Base-by-base conservation (phyloP, 345 rosid species). In the Cardamine resedifolia region DNA sequence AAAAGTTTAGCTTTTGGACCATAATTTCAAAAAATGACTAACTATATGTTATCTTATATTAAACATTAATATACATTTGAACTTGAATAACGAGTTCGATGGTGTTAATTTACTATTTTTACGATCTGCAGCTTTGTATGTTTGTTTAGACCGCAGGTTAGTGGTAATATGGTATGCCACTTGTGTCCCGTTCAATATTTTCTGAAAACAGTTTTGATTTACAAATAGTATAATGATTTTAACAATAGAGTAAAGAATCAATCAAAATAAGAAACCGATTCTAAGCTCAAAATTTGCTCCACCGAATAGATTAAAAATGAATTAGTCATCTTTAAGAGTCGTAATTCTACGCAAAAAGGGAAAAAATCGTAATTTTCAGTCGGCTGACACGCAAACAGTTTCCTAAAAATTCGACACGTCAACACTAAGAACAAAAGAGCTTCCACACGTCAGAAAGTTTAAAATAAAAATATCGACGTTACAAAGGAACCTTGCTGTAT, bases 401-500 rank as follows among this genome's bases (percentile, higher is more conserved):
- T 14, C 5, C 39, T 10, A 34, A 3, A 10, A 34, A 19, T 4
- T 1, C 2, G 67, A 58, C 78, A 74, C 53, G 45, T 58, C 47
- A 27, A 20, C 30, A 15, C 14, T 6, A 47, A 33, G 10, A 9
- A 28, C 28, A 39, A 30, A 38, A 21, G 56, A 52, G 27, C 4
- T 6, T 6, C 31, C 21, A 43, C 74, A 75, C 70, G 50, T 60
- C 63, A 50, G 47, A 39, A 38, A 5, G 4, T n/a, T 41, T 47
- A 15, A 0, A 27, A 3, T 47, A 53, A 16, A 39, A 31, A 20
- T 16, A 57, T 27, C 7, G 4, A 52, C 20, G 15, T 30, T 14
- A 7, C 12, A 44, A n/a, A 24, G 24, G n/a, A 65, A 15, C 61
- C 66, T 74, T 4, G 44, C 72, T 48, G 78, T 66, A 18, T 15